Evolutionary conservation across 1,139 yeast species (phyloP), one percentile per base, ranked within the genome.

Genomic region (Debaryomyces coudertii): DNA sequence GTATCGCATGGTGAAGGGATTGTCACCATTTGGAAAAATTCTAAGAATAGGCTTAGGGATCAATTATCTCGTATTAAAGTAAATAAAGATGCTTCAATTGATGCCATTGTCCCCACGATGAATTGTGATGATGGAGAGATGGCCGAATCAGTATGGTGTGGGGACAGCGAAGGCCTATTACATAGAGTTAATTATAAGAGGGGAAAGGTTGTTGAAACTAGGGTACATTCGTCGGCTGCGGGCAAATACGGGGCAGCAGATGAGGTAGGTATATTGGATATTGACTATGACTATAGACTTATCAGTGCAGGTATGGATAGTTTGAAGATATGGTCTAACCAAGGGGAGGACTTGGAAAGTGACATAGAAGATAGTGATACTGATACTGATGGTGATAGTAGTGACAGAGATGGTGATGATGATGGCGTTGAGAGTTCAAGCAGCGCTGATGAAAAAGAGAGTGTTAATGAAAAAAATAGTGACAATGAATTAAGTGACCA

Each of bases 1-100:
- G 87, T 87, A 0, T 83, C 92, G 57, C 92, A 90, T 83, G 92
- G 96, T 2, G 95, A 87, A 61, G 98, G 98, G 2, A 80, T 90
- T n/a, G 77, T 90, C 5, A 90, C 98, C 0, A 73, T 87, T n/a
- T 93, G 98, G 99, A 83, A 82, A 54, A 82, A 85, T 36, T 74
- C 80, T 35, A 80, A 80, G 61, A 87, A 85, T 58, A 76, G 76
- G 43, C 77, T 85, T 56, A 76, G 73, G 52, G 98, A 92, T 64
- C 97, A 90, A 64, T 75, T 90, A 44, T 79, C 88, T n/a, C 74
- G 98, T 47, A 79, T 92, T 15, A 82, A 84, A 51, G 75, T 92
- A 7, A 76, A 83, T 42, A 82, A 79, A 49, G 83, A 81, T 34
- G 93, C 89, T 29, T 85, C 95, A 15, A 79, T 92, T 15, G 98